These are phyloP conservation scores for Polygonum maritimum DNA, from an alignment of 148 eudicot genomes.

Conservation along the genomic window DNA sequence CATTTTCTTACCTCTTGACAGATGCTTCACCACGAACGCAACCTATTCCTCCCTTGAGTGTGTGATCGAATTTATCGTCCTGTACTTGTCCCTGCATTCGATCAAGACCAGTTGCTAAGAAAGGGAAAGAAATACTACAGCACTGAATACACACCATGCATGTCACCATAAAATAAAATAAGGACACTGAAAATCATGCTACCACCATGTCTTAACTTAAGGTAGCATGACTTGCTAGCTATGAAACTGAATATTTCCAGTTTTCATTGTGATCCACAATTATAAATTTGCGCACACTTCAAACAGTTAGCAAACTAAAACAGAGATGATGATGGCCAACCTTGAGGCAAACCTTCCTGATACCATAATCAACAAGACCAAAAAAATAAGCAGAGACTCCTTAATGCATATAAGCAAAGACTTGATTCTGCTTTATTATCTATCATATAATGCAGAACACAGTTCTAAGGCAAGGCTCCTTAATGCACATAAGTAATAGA, in stretches of 20 bases:
- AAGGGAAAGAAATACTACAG: background rate
- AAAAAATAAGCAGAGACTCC: background rate
- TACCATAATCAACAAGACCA: background rate
- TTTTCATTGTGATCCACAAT: background rate
- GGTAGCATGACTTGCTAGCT: background rate
- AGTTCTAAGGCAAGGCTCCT: background rate
- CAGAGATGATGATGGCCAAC: background rate
- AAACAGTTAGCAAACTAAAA: background rate
- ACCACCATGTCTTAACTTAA: background rate
- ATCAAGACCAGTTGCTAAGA: background rate
- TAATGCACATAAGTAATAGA: background rate
- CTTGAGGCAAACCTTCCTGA: background rate
- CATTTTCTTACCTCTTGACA: constrained; percentile 3
- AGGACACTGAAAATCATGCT: background rate
- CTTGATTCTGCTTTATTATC: background rate
- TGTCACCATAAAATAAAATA: background rate
- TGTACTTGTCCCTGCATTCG: background rate
- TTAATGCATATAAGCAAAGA: background rate
- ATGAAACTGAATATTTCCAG: background rate
- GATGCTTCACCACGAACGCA: constrained; percentile 1
- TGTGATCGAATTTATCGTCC: background rate
- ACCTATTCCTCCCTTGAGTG: background rate
- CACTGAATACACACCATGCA: background rate
- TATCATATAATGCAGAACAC: background rate
- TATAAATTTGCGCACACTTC: background rate